Percentiles rank a stretch among this genome's conserved stretches.
phyloP scores from a whole-genome alignment of 2,329 filamentous ascomycete genomes.

The Aspergillus calidoustus region DNA sequence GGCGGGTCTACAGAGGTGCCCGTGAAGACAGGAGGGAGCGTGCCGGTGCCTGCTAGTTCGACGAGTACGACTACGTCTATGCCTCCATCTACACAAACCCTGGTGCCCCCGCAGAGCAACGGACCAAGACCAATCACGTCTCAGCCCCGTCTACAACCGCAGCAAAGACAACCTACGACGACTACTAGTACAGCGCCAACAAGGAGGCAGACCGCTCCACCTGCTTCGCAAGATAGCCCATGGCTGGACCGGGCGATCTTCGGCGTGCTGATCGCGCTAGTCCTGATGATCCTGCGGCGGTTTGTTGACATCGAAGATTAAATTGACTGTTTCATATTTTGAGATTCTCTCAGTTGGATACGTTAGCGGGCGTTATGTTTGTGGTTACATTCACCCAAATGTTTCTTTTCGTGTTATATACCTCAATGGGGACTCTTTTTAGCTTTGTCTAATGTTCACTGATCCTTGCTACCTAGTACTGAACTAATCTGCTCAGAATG shows the following conservation, averaged over 20 bases:
- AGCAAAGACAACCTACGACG: not conserved
- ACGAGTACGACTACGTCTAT: not conserved
- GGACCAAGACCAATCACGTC: not conserved
- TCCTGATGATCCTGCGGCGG: conserved; percentile 17
- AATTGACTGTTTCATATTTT: conserved; percentile 18
- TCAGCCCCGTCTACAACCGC: not conserved
- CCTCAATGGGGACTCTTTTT: not conserved
- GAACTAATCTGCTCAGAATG: not conserved
- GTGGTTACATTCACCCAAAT: not conserved
- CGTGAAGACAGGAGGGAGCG: not conserved
- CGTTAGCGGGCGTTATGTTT: not conserved
- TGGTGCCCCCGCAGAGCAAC: not conserved
- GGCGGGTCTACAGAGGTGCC: not conserved
- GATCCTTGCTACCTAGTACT: not conserved
- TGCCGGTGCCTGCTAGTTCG: not conserved
- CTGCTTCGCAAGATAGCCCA: conserved; percentile 13
- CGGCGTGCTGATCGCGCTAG: conserved; percentile 17
- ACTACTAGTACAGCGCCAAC: not conserved
- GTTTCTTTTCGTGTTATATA: not conserved
- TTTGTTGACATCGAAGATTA: conserved; percentile 13
- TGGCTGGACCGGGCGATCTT: conserved; percentile 20
- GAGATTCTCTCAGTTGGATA: conserved; percentile 19
- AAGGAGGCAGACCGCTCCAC: not conserved
- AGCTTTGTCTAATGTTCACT: not conserved
- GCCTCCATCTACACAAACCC: not conserved